These are phyloP conservation scores for Phytophthora cactorum DNA, from an alignment of 352 stramenopile species.

Conservation along the genomic window DNA sequence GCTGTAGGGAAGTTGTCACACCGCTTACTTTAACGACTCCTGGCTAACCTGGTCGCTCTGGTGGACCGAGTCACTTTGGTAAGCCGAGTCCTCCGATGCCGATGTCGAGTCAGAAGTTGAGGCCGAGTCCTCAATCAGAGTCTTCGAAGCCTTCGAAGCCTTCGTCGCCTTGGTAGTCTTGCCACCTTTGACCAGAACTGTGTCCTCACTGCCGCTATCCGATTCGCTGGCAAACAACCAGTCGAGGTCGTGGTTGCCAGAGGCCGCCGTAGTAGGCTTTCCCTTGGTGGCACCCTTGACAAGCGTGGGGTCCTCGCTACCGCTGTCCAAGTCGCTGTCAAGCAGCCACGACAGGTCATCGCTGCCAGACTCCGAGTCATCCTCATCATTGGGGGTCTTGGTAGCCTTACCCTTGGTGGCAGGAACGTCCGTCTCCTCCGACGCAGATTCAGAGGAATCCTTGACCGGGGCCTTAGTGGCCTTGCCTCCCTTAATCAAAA, in stretches of 20 bases:
- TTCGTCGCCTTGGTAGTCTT: constrained; percentile 16
- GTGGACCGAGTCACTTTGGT: constrained; percentile 9
- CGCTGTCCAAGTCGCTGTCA: constrained; percentile 1
- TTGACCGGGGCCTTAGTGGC: constrained; percentile 5
- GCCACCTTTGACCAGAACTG: constrained; percentile 10
- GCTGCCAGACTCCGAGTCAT: constrained; percentile 9
- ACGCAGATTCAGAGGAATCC: constrained; percentile 4
- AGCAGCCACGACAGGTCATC: constrained; percentile 13
- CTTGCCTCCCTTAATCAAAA: constrained; percentile 11
- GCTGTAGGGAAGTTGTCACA: neutral
- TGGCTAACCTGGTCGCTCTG: constrained; percentile 9
- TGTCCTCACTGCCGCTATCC: constrained; percentile 10
- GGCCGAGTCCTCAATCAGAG: constrained; percentile 7
- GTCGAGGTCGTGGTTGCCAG: neutral
- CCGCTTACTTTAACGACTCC: constrained; percentile 1
- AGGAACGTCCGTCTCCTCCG: constrained; percentile 2
- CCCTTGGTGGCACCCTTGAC: constrained; percentile 9
- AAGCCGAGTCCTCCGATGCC: constrained; percentile 7
- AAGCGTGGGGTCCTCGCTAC: constrained; percentile 2
- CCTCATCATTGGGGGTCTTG: constrained; percentile 6
- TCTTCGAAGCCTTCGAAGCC: constrained; percentile 9
- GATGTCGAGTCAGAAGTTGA: neutral
- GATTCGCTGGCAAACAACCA: constrained; percentile 14
- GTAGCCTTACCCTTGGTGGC: constrained; percentile 10
- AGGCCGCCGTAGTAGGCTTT: constrained; percentile 9